A percentile compares a stretch with the other conserved stretches of the same genome.
Evolutionary conservation across 805 yeast species (phyloP).

Genomic region (Maudiozyma saulgeensis): DNA sequence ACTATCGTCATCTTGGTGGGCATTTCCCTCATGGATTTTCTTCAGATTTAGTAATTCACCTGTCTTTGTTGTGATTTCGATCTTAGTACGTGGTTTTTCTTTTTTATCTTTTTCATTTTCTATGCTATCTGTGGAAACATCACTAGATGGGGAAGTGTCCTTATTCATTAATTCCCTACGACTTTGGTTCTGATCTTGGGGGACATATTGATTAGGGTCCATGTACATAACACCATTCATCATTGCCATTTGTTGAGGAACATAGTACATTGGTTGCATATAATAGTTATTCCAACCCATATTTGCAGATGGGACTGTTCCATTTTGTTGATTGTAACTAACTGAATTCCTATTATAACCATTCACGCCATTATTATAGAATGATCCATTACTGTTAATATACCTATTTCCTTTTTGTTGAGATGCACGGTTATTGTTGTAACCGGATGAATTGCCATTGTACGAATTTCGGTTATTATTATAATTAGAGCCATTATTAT

Average conservation of each 20-base stretch:
- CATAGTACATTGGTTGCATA: slow-evolving; percentile 20
- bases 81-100: slow-evolving; percentile 15
- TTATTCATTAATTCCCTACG: background rate
- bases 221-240: slow-evolving; percentile 1
- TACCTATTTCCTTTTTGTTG: background rate
- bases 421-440: background rate
- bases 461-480: background rate
- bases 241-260: slow-evolving; percentile 16
- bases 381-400: background rate
- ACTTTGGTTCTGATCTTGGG: background rate
- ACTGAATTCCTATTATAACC: background rate
- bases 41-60: slow-evolving; percentile 26
- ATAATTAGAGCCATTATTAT: background rate
- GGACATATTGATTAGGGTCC: background rate
- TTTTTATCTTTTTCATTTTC: background rate
- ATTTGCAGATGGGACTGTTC: background rate
- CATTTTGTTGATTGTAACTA: background rate
- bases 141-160: background rate
- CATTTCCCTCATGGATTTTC: slow-evolving; percentile 12
- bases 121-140: background rate
- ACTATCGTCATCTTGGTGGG: background rate
- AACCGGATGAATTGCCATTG: background rate
- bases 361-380: slow-evolving; percentile 1
- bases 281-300: slow-evolving; percentile 23
- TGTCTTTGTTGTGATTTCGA: slow-evolving; percentile 28